Base-by-base conservation (phyloP, 1,284 basidiomycete genomes). In the Neonothopanus nambi region DNA sequence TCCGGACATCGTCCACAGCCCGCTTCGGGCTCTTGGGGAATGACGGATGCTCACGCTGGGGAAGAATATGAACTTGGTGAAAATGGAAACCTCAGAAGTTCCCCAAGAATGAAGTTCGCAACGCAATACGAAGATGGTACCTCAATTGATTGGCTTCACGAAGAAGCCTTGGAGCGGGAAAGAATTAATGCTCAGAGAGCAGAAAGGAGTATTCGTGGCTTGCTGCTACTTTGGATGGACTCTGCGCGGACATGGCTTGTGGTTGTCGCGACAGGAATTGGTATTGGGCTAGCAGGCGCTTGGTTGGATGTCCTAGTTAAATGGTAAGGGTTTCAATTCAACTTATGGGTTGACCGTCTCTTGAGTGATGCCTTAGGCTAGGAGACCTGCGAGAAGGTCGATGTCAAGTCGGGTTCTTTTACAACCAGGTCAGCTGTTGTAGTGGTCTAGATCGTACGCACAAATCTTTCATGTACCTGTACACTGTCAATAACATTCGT, bases 301-400 rank as follows among this genome's bases (percentile, higher is more conserved):
- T 88, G 82, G 79, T 64, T 91, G 51, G 89, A 91, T 66, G 80
- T 91, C 4, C 69, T 90, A 26, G 86, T 89, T 8, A 82, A 82
- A 67, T 91, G 88, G 89, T 85, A 65, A 54, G 78, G 18, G 42
- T 57, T 26, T 51, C 37, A 33, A 18, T n/a, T 45, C 3, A 18
- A 11, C 36, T 52, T 47, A 21, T 45, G n/a, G n/a, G n/a, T 48
- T 12, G 5, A 11, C 17, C 36, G 30, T 15, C 18, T 35, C 20
- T 28, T 33, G 30, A 33, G 30, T 13, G 15, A 35, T 38, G 28
- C 13, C 46, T 20, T 53, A 87, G 85, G 85, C 68, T 91, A 52
- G 80, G 80, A 39, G 88, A 91, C 62, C 65, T 91, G 33, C 75
- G 86, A 15, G 81, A 85, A 65, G 89, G 89, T 12, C 76, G 80